phyloP scores from a whole-genome alignment of 768 basidiomycete species.

The Fistulinella prunicolor region DNA sequence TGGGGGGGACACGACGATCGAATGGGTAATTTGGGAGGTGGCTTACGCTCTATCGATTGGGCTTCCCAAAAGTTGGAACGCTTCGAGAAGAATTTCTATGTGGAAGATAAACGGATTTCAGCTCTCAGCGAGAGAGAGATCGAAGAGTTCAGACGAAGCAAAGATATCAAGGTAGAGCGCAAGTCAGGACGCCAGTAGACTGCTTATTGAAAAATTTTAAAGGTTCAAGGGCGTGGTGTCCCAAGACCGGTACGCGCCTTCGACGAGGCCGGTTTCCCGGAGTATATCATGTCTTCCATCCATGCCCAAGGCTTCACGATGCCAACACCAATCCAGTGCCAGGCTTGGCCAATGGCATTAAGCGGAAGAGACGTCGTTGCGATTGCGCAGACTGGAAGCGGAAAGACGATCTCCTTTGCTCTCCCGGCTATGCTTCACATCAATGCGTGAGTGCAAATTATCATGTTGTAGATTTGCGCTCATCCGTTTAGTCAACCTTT shows the following conservation, averaged over 20 bases:
- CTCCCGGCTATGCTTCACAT: constrained; percentile 99
- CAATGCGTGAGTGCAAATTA: constrained; percentile 73
- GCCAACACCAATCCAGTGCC: constrained; percentile 97
- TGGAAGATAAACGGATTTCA: constrained; percentile 83
- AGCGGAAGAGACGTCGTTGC: constrained; percentile 93
- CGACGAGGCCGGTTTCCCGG: constrained; percentile 94
- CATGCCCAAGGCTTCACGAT: constrained; percentile 87
- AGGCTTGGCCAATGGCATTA: constrained; percentile 99
- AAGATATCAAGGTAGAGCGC: constrained; percentile 79
- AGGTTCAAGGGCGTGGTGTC: constrained; percentile 86
- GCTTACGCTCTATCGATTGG: constrained; percentile 88
- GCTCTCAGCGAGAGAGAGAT: constrained; percentile 80
- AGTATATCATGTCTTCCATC: constrained; percentile 93
- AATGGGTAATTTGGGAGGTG: constrained; percentile 79
- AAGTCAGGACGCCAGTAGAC: not conserved
- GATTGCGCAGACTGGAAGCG: constrained; percentile 97
- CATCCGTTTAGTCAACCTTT: constrained; percentile 72
- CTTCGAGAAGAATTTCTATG: constrained; percentile 98
- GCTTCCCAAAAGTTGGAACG: constrained; percentile 61
- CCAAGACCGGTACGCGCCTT: constrained; percentile 90
- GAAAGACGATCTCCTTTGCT: constrained; percentile 98
- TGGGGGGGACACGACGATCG: constrained; percentile 51
- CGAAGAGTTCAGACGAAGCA: constrained; percentile 75
- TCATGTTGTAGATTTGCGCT: not conserved
- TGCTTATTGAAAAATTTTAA: constrained; percentile 3